Evolutionary conservation across 257 asterid species (phyloP).

Genomic region (Solanum habrochaites): DNA sequence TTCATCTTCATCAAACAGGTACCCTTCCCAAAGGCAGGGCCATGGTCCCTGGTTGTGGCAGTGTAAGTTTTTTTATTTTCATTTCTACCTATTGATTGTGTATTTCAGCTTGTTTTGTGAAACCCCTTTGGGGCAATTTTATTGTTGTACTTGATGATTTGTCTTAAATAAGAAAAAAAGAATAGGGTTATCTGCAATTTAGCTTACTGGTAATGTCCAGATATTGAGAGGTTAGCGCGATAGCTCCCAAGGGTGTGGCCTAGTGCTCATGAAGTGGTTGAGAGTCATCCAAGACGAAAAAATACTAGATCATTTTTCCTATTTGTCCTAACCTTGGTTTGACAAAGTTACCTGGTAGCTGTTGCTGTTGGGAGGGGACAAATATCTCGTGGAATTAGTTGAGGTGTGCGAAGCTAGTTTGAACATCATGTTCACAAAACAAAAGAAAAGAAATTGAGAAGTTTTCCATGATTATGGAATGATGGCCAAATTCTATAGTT

Average conservation of each 20-base stretch:
- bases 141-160: background rate
- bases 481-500: background rate
- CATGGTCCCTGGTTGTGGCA: conserved; percentile 86
- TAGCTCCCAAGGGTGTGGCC: background rate
- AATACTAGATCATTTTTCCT: background rate
- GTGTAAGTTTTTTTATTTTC: conserved; percentile 27
- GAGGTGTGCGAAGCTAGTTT: background rate
- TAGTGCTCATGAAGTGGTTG: background rate
- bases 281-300: background rate
- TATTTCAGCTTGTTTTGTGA: background rate
- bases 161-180: background rate
- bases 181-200: background rate
- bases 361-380: background rate
- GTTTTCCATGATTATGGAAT: background rate
- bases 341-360: background rate
- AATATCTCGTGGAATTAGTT: background rate
- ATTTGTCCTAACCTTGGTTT: background rate
- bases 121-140: background rate
- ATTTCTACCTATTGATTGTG: background rate
- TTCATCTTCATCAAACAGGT: conserved; percentile 50
- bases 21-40: conserved; percentile 72
- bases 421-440: background rate
- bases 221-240: background rate
- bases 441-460: background rate
- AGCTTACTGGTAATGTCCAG: background rate